Percentiles rank a stretch among this genome's conserved stretches.
phyloP scores from a whole-genome alignment of 768 basidiomycete genomes.

The Boletus tomentosulus region DNA sequence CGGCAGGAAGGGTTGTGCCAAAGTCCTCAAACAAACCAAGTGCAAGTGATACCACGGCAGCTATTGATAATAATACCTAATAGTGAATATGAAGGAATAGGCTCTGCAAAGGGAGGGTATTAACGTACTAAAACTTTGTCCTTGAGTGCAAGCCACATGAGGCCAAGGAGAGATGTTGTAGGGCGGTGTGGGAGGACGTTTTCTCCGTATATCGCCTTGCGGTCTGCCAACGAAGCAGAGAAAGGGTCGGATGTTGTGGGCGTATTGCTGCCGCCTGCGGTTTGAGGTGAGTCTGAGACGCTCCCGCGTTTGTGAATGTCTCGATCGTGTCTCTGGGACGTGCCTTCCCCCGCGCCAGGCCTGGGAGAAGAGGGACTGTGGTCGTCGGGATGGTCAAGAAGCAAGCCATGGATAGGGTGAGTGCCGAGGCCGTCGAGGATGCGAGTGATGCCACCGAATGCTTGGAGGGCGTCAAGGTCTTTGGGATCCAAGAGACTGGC shows the following conservation, averaged over 20 bases:
- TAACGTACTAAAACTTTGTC: constrained; percentile 82
- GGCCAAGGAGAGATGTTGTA: constrained; percentile 61
- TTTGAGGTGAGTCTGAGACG: constrained; percentile 8
- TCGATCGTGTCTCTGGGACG: constrained; percentile 33
- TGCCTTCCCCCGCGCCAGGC: constrained; percentile 29
- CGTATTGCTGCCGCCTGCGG: neutral
- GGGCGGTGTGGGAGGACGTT: constrained; percentile 72
- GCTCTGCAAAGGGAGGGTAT: neutral
- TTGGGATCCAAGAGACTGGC: constrained; percentile 92
- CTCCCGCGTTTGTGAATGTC: neutral
- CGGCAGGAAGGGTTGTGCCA: constrained; percentile 56
- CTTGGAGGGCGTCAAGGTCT: constrained; percentile 56
- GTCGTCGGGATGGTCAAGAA: neutral
- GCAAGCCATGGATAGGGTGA: constrained; percentile 45
- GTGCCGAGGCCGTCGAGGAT: constrained; percentile 76
- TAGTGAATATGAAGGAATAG: constrained; percentile 6
- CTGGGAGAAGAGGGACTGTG: constrained; percentile 6
- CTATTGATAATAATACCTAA: constrained; percentile 84
- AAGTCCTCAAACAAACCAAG: constrained; percentile 94
- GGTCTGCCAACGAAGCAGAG: constrained; percentile 51
- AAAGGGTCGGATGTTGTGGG: constrained; percentile 8
- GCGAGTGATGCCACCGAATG: constrained; percentile 66
- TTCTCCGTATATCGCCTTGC: constrained; percentile 66
- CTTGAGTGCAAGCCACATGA: constrained; percentile 85
- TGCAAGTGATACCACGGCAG: constrained; percentile 89